Evolutionary conservation across 179 eudicot genomes (phyloP), one percentile per base, ranked within the genome.

Genomic region (Actinidia chinensis): DNA sequence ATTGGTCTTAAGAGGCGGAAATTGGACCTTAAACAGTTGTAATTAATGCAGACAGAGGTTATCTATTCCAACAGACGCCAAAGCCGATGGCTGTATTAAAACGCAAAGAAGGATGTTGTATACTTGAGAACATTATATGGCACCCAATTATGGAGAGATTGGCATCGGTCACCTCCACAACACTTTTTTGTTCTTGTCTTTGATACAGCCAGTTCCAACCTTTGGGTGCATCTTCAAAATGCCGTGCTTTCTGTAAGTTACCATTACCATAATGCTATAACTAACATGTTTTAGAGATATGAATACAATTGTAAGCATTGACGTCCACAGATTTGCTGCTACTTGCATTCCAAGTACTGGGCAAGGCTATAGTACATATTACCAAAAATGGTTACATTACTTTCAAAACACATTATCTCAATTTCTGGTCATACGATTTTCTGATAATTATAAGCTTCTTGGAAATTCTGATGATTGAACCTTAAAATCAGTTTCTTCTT

Each of bases 141-240:
- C 78, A 67, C 69, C 43, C 84, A 75, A 54, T 78, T 82, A 79
- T 44, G 87, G 89, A 55, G 87, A 84, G 54, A 84, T 86, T 71
- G 87, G 89, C n/a, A n/a, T n/a, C n/a, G n/a, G n/a, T 79, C 85
- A 17, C 87, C 89, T 61, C 78, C 87, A 75, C 89, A 86, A 61
- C 79, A n/a, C 63, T 82, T 84, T 58, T 73, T 46, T 63, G 85
- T n/a, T n/a, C n/a, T 86, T n/a, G 82, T 82, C 46, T 86, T 86
- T 73, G 85, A 86, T 76, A 86, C 87, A 1, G 85, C 79, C 17
- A 78, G 79, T 79, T 80, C 89, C 12, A 86, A 80, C 14, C 79
- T 86, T 63, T 86, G 89, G 89, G 87, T 86, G 63, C 89, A 3
- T 84, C 87, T n/a, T 46, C 87, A 42, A 84, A 71, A 73, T 86